Base-by-base conservation (phyloP, 2,329 filamentous ascomycete species). In the Monosporascus ibericus region DNA sequence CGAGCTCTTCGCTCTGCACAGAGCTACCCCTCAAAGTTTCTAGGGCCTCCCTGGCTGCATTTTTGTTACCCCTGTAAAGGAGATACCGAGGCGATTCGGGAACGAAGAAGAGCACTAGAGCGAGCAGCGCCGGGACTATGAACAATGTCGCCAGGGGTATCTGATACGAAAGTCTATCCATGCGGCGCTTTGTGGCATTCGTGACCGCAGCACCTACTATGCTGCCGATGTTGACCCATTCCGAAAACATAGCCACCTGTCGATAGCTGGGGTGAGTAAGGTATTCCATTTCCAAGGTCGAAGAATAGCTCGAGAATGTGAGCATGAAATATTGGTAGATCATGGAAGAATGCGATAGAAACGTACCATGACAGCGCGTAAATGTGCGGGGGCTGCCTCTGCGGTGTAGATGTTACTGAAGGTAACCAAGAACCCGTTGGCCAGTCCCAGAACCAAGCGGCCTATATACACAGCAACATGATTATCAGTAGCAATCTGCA, bases 361-460 rank as follows among this genome's bases (percentile, higher is more conserved):
- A 14, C 42, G 71, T 2, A 75, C 73, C 61, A 74, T 73, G 3
- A 79, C 68, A 47, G 74, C 75, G n/a, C 77, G 68, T 34, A 76
- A 65, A 58, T 77, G 75, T 0, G 73, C 69, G 1, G 75, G 75
- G 2, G 75, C 66, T 4, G 69, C 71, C 57, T 81, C 78, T 17
- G 73, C 72, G 8, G 73, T 74, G 55, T 77, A 78, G 25, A 75
- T 72, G 52, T 74, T 73, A 5, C 69, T 71, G 48, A 76, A 77
- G 2, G 72, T 74, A 2, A 75, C 70, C 18, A 76, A 58, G 48
- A 74, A 73, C 24, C 68, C 74, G 52, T 75, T 75, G 1, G 73
- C 69, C 25, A 74, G 60, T 2, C 73, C 69, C 4, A 76, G 66
- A 3, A 76, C 52, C 34, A 79, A 60, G 2, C 76, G 71, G 2